phyloP scores from a whole-genome alignment of 2,329 filamentous ascomycete genomes.

The Aspergillus caelatus region DNA sequence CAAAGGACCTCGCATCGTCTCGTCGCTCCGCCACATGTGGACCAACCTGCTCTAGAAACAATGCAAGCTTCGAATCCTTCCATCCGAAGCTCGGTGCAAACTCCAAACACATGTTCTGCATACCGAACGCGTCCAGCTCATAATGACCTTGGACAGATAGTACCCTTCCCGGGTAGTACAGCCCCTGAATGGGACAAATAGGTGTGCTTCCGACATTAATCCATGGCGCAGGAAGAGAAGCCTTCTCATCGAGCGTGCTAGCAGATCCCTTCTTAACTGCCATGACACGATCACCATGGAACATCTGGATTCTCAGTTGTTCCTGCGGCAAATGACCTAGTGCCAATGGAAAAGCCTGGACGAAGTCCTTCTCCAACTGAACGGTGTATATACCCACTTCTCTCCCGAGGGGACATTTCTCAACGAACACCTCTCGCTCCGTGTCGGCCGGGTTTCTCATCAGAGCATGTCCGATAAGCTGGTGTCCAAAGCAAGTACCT shows the following conservation, averaged over 20 bases:
- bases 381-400: slow-evolving; percentile 36
- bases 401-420: slow-evolving; percentile 24
- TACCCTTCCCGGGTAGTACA: slow-evolving; percentile 32
- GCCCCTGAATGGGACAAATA: slow-evolving; percentile 32
- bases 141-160: slow-evolving; percentile 39
- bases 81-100: slow-evolving; percentile 28
- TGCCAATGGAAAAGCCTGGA: slow-evolving; percentile 19
- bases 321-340: not conserved
- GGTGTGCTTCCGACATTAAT: slow-evolving; percentile 32
- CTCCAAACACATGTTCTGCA: slow-evolving; percentile 26
- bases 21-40: not conserved
- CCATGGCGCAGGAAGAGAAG: slow-evolving; percentile 29
- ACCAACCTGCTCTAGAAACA: not conserved
- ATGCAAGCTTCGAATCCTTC: slow-evolving; percentile 12
- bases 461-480: slow-evolving; percentile 28
- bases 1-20: not conserved
- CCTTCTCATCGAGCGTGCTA: not conserved
- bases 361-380: slow-evolving; percentile 24
- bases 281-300: slow-evolving; percentile 36
- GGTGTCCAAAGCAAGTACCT: slow-evolving; percentile 39
- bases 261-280: slow-evolving; percentile 10
- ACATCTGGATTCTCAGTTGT: slow-evolving; percentile 31
- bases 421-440: slow-evolving; percentile 22
- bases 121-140: slow-evolving; percentile 33
- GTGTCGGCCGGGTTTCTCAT: not conserved